Evolutionary conservation across 1,284 basidiomycete genomes (phyloP), one percentile per base, ranked within the genome.

Genomic region (Ustilago tritici): DNA sequence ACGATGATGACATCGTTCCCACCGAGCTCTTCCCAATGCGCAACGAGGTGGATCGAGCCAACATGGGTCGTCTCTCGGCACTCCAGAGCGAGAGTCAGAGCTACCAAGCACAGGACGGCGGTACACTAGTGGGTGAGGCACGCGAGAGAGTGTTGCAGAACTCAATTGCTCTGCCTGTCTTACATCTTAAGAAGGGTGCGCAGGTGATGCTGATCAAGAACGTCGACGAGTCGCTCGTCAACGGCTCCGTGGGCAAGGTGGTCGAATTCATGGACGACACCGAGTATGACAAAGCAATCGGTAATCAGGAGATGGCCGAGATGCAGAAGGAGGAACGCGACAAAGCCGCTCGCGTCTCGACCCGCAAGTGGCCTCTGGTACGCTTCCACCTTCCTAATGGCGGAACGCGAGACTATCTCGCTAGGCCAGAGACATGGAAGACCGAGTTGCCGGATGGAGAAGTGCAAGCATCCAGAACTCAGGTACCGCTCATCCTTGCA

Each of bases 231-330:
- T 89, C 89, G 56, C 89, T 95, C 7, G 93, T 95, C 50, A 95
- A 95, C 85, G 94, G 94, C 0, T 92, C 91, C 11, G 90, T 94
- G 77, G 94, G 94, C 19, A 89, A 89, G 72, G 89, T 95, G 23
- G 84, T 82, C 31, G 81, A 80, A 55, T 82, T 82, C 43, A 47
- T 82, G 52, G 73, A 80, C 60, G 81, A 82, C 34, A 23, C 32
- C 23, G 67, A 75, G 31, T 80, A 75, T 53, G 56, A 56, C 12
- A 69, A 77, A 49, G 60, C 76, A 52, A 84, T 85, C n/a, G 83
- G 87, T 19, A 60, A 82, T 66, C 65, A 81, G 38, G 75, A 62
- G 3, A n/a, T 40, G 61, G 32, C 28, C 11, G 60, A 84, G 8
- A 17, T 46, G 9, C 28, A 34, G n/a, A 62, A 70, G 14, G 70